Evolutionary conservation across 495 filamentous ascomycete species (phyloP).

Genomic region (Cercophora newfieldiana): DNA sequence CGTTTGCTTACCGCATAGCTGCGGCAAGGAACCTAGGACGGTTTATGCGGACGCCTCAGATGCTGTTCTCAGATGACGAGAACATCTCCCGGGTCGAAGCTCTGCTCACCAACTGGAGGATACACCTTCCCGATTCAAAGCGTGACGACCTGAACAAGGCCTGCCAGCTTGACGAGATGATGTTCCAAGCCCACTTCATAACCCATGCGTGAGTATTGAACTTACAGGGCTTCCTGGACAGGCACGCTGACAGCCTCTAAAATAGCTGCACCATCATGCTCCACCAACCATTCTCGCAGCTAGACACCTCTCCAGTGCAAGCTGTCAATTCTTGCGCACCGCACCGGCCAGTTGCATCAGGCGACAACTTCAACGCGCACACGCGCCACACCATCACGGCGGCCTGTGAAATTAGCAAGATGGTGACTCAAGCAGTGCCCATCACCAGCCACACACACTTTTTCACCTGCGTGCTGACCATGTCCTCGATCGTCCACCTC

Average conservation of each 20-base stretch:
- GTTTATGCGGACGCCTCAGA: slow-evolving; percentile 60
- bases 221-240: not conserved
- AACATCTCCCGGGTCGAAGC: slow-evolving; percentile 63
- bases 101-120: slow-evolving; percentile 76
- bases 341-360: slow-evolving; percentile 52
- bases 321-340: slow-evolving; percentile 61
- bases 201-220: slow-evolving; percentile 58
- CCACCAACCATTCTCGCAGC: slow-evolving; percentile 66
- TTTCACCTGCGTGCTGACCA: slow-evolving; percentile 81
- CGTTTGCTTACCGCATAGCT: slow-evolving; percentile 75
- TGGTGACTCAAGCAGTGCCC: slow-evolving; percentile 74
- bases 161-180: slow-evolving; percentile 78
- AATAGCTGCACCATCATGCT: slow-evolving; percentile 63
- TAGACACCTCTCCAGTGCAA: slow-evolving; percentile 55
- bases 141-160: slow-evolving; percentile 66
- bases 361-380: slow-evolving; percentile 65
- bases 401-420: slow-evolving; percentile 71
- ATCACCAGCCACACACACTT: slow-evolving; percentile 81
- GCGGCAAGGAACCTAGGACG: slow-evolving; percentile 72
- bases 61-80: slow-evolving; percentile 46
- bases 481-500: slow-evolving; percentile 63
- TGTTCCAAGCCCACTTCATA: slow-evolving; percentile 90
- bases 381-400: slow-evolving; percentile 78
- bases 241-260: slow-evolving; percentile 1
- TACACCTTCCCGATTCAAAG: slow-evolving; percentile 78